These are phyloP conservation scores for Theileria parva DNA, from an alignment of 169 alveolate genomes.

Conservation along the genomic window DNA sequence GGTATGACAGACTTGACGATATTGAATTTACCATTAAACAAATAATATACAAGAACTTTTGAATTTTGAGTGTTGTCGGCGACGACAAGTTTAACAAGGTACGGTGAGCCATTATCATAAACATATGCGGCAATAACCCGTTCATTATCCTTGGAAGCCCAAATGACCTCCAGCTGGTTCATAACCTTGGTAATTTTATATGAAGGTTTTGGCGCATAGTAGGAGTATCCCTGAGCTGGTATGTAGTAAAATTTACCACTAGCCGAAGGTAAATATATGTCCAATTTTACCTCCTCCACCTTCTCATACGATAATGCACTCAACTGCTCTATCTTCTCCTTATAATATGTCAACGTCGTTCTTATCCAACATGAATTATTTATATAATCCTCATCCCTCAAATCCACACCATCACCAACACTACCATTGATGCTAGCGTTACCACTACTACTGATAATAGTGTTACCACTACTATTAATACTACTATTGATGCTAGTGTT, in stretches of 20 bases:
- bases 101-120: background rate
- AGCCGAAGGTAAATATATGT: background rate
- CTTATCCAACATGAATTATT: background rate
- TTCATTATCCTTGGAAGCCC: background rate
- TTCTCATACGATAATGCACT: background rate
- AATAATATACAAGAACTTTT: background rate
- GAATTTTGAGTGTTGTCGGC: background rate
- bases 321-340: background rate
- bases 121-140: background rate
- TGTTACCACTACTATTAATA: too few relatives aligned
- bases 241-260: background rate
- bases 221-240: background rate
- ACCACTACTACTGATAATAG: too few relatives aligned
- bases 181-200: background rate
- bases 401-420: background rate
- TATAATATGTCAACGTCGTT: background rate
- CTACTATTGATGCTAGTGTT: too few relatives aligned
- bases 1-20: background rate
- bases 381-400: background rate
- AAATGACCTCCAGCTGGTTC: background rate
- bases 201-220: background rate
- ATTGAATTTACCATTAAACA: background rate
- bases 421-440: too few relatives aligned
- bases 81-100: background rate
- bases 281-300: background rate